These are phyloP conservation scores for Begonia fuchsioides DNA, from an alignment of 306 rosid species.

Conservation along the genomic window DNA sequence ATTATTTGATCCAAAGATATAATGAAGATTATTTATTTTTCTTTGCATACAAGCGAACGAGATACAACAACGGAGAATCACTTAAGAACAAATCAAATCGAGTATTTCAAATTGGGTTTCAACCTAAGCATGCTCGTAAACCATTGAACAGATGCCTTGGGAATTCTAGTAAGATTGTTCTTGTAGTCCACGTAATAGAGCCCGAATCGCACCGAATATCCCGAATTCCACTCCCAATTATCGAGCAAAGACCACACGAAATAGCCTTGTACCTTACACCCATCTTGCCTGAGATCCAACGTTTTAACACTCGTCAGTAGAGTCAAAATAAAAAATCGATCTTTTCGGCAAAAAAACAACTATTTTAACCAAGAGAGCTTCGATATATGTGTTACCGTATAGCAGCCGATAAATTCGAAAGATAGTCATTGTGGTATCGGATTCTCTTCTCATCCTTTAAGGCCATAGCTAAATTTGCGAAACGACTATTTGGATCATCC, in stretches of 20 bases:
- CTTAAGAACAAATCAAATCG: too few relatives aligned
- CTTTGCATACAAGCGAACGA: too few relatives aligned
- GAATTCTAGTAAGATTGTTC: constrained; percentile 77
- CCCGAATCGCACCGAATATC: constrained; percentile 75
- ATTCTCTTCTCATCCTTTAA: constrained; percentile 70
- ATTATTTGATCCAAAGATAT: too few relatives aligned
- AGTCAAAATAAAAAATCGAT: too few relatives aligned
- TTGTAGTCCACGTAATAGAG: constrained; percentile 77
- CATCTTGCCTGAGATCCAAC: constrained; percentile 42
- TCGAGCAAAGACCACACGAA: constrained; percentile 93
- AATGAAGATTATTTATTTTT: too few relatives aligned
- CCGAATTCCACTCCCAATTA: constrained; percentile 96
- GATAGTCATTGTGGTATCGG: constrained; percentile 65
- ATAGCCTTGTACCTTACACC: constrained; percentile 67
- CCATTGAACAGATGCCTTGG: constrained; percentile 73
- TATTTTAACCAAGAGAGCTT: too few relatives aligned
- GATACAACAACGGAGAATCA: too few relatives aligned
- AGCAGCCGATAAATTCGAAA: constrained; percentile 80
- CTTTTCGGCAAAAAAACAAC: too few relatives aligned
- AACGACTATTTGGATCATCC: constrained; percentile 60
- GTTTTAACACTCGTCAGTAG: too few relatives aligned
- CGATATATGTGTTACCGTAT: constrained; percentile 56
- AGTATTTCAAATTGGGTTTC: neutral
- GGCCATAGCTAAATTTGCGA: constrained; percentile 31
- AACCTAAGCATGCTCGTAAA: constrained; percentile 47